Percentiles rank a stretch among this genome's conserved stretches.
These are phyloP conservation scores for Scedosporium apiospermum DNA, from an alignment of 2,329 filamentous ascomycete species.

Conservation along the genomic window DNA sequence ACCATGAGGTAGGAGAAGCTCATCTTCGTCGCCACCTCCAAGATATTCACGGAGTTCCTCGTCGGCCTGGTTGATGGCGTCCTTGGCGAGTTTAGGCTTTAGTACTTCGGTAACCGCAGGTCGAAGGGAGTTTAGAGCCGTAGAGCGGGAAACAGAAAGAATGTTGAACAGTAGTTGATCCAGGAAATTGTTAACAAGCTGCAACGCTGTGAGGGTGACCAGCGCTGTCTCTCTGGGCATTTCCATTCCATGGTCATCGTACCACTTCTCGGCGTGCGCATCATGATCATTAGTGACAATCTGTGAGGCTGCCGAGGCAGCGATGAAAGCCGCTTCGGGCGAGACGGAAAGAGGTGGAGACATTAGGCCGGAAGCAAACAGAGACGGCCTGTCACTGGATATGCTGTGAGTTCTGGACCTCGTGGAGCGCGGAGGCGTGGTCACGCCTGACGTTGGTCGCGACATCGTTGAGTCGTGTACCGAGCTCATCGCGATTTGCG, in stretches of 20 bases:
- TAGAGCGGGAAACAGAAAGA: constrained; percentile 70
- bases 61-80: constrained; percentile 73
- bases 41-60: constrained; percentile 84
- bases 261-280: constrained; percentile 59
- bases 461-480: constrained; percentile 15
- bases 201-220: constrained; percentile 64
- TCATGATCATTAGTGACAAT: constrained; percentile 86
- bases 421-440: constrained; percentile 21
- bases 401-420: constrained; percentile 52
- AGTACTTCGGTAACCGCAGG: constrained; percentile 79
- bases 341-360: constrained; percentile 60
- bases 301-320: constrained; percentile 77
- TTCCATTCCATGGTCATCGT: constrained; percentile 58
- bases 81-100: constrained; percentile 78
- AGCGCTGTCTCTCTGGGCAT: constrained; percentile 58
- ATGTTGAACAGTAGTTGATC: constrained; percentile 91
- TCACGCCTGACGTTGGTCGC: constrained; percentile 23
- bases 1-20: constrained; percentile 47
- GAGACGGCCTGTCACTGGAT: constrained; percentile 62
- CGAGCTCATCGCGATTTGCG: not conserved
- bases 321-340: constrained; percentile 80
- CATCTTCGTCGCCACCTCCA: constrained; percentile 68
- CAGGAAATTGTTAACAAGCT: constrained; percentile 81
- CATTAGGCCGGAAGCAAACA: constrained; percentile 46
- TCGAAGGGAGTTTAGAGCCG: constrained; percentile 62